A percentile compares a stretch with the other conserved stretches of the same genome.
Conservation (phyloP, 202 grass and related monocot genomes). For the Schoenoplectus tabernaemontani region DNA sequence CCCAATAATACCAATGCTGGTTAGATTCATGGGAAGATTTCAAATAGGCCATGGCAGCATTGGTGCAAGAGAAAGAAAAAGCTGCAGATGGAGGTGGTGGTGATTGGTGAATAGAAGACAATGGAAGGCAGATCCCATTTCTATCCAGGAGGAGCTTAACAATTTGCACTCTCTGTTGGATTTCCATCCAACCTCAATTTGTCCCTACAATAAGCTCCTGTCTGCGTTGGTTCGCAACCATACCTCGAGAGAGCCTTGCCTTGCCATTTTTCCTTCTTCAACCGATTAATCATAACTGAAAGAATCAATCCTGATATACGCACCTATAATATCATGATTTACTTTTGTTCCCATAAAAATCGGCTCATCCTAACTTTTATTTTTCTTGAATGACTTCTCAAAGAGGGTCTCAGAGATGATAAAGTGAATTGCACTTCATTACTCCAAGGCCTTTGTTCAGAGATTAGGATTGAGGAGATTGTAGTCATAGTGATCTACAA, state of each 20-base stretch:
- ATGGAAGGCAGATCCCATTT: not conserved
- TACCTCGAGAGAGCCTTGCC: not conserved
- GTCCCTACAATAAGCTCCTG: not conserved
- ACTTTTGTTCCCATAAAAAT: not conserved
- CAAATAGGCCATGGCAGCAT: not conserved
- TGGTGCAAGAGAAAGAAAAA: not conserved
- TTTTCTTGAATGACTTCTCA: not conserved
- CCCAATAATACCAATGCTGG: not conserved
- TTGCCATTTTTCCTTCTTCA: not conserved
- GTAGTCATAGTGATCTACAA: constrained; percentile 33
- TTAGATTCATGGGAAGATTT: not conserved
- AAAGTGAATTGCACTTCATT: not conserved
- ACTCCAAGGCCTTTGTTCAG: constrained; percentile 21
- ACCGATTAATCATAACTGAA: not conserved
- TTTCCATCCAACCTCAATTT: not conserved
- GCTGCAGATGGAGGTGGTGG: not conserved
- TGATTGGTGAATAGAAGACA: not conserved
- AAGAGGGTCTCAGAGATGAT: not conserved
- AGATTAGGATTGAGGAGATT: constrained; percentile 22
- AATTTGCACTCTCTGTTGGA: not conserved
- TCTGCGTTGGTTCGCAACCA: not conserved
- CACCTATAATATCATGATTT: not conserved
- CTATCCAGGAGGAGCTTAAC: not conserved
- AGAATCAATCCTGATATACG: not conserved
- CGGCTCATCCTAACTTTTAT: not conserved